Evolutionary conservation across 176 grass and related monocot species (phyloP).

Genomic region (Elaeis guineensis): DNA sequence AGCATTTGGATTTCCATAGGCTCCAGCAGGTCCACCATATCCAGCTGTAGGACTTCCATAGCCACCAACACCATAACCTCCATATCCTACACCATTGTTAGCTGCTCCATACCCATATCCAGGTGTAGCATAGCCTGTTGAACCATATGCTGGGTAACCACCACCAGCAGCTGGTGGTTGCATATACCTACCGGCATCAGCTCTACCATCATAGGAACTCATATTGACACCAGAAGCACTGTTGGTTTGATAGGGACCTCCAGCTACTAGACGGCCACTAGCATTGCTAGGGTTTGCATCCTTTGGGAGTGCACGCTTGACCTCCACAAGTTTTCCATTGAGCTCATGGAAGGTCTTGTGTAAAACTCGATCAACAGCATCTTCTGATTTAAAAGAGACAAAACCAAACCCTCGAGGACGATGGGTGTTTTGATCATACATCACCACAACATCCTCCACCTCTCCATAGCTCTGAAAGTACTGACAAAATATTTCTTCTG

Average conservation of each 20-base stretch:
- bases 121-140: constrained; percentile 54
- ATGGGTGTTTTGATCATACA: constrained; percentile 95
- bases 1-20: constrained; percentile 49
- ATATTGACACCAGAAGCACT: constrained; percentile 40
- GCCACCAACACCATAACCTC: constrained; percentile 63
- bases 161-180: constrained; percentile 38
- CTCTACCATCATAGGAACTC: constrained; percentile 71
- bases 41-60: constrained; percentile 55
- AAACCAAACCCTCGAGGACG: constrained; percentile 90
- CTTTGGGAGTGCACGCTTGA: constrained; percentile 78
- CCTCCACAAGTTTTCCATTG: constrained; percentile 83
- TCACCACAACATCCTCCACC: constrained; percentile 83
- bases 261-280: constrained; percentile 36
- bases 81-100: constrained; percentile 65
- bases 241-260: constrained; percentile 56
- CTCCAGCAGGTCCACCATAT: constrained; percentile 48
- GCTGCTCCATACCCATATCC: constrained; percentile 75
- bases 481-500: constrained; percentile 79
- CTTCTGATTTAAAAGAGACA: constrained; percentile 88
- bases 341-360: constrained; percentile 96
- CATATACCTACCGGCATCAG: constrained; percentile 66
- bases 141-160: constrained; percentile 58
- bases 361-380: constrained; percentile 72
- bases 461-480: constrained; percentile 68
- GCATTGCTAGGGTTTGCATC: constrained; percentile 68